phyloP scores from a whole-genome alignment of 1,284 basidiomycete genomes.

The Ceratobasidium sp. region DNA sequence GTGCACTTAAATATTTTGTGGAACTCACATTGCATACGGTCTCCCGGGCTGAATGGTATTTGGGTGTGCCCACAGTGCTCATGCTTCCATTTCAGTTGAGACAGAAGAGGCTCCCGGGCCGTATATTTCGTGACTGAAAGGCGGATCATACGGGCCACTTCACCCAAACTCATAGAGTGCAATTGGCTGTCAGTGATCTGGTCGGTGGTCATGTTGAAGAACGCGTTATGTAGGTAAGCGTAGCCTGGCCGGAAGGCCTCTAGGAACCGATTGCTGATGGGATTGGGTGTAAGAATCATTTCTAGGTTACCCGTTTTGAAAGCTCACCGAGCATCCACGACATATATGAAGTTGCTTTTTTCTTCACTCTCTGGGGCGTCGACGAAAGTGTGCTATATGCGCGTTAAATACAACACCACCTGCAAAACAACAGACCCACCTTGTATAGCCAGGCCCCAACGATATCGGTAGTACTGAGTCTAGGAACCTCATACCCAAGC shows the following conservation, averaged over 20 bases:
- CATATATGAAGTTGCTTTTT: conserved; percentile 29
- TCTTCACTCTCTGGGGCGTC: conserved; percentile 12
- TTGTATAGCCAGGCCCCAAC: conserved; percentile 36
- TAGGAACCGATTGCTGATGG: conserved; percentile 27
- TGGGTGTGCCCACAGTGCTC: conserved; percentile 35
- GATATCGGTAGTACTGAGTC: conserved; percentile 28
- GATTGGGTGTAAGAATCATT: background rate
- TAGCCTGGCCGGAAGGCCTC: conserved; percentile 25
- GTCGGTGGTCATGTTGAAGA: conserved; percentile 39
- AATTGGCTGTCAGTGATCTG: conserved; percentile 7
- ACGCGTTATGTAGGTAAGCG: conserved; percentile 38
- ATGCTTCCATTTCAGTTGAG: conserved; percentile 33
- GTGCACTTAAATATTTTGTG: background rate
- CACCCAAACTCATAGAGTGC: conserved; percentile 27
- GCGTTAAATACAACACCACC: background rate
- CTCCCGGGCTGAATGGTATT: conserved; percentile 27
- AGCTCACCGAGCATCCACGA: conserved; percentile 31
- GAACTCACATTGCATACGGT: conserved; percentile 35
- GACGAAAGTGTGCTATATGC: conserved; percentile 41
- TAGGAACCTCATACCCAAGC: conserved; percentile 6
- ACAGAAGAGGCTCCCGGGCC: conserved; percentile 9
- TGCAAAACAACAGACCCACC: background rate
- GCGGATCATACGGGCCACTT: conserved; percentile 27
- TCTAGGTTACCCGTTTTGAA: background rate
- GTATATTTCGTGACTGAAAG: conserved; percentile 21